These are phyloP conservation scores for Petrea volubilis DNA, from an alignment of 257 asterid genomes.

Conservation along the genomic window DNA sequence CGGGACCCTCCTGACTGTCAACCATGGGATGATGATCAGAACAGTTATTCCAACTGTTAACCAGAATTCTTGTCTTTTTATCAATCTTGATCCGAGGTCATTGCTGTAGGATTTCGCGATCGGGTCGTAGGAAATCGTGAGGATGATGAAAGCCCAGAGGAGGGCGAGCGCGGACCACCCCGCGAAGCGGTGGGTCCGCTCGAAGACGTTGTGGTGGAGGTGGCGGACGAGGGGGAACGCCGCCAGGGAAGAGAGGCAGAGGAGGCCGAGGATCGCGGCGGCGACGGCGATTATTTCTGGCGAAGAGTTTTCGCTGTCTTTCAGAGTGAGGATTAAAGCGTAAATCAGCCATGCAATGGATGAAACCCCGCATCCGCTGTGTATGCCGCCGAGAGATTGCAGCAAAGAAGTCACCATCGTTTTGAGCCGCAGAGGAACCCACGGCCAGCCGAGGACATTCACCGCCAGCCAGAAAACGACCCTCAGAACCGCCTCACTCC, in stretches of 20 bases:
- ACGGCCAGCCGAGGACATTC: constrained; percentile 48
- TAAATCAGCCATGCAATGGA: constrained; percentile 69
- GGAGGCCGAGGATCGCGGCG: constrained; percentile 49
- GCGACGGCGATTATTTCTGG: constrained; percentile 50
- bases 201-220: constrained; percentile 79
- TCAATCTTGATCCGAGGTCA: constrained; percentile 27
- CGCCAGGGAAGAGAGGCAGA: constrained; percentile 50
- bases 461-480: constrained; percentile 65
- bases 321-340: constrained; percentile 49
- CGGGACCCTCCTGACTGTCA: constrained; percentile 51
- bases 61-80: constrained; percentile 57
- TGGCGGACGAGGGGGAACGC: constrained; percentile 81
- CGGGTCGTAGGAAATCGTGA: constrained; percentile 55
- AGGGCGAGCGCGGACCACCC: constrained; percentile 65
- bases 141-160: constrained; percentile 55
- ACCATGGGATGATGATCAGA: constrained; percentile 62
- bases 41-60: constrained; percentile 44
- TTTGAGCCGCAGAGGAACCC: constrained; percentile 55
- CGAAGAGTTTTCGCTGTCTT: constrained; percentile 48
- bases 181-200: constrained; percentile 64
- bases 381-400: constrained; percentile 74
- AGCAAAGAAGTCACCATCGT: constrained; percentile 51
- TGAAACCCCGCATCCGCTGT: constrained; percentile 77
- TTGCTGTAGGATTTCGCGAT: constrained; percentile 39
- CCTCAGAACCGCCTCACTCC: constrained; percentile 67